Base-by-base conservation (phyloP, 2,329 filamentous ascomycete species). In the Fusarium sp. region DNA sequence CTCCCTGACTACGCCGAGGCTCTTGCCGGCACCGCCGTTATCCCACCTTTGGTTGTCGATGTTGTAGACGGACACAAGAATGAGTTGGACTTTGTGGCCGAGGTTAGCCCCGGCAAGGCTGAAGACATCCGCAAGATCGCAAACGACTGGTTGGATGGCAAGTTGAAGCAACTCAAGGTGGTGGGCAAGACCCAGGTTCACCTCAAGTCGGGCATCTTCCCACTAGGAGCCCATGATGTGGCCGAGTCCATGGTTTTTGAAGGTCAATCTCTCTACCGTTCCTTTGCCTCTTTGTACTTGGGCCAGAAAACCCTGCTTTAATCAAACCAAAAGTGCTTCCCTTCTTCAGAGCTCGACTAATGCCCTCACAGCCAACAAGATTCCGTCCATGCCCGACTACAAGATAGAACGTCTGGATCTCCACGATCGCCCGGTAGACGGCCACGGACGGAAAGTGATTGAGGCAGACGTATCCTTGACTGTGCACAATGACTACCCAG, bases 141-240 rank as follows among this genome's bases (percentile, higher is more conserved):
- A 56, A 95, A 97, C 81, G 93, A 98, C 81, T 98, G 95, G 92
- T 85, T 99, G 69, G 91, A 94, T 63, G 95, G 95, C 42, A 92
- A 91, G 63, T 85, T 98, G 67, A 89, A 91, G 13, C 87, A 89
- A 66, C 84, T 99, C 66, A 90, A 89, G 70, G 85, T 98, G 16
- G 88, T 91, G 64, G 96, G 93, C 50, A 93, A 92, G 78, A 92
- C 94, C 29, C 86, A 92, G 42, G 86, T 98, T 40, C 88, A 88
- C 35, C 84, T 98, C 65, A 95, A 91, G 81, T 94, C 95, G 56
- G 96, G 97, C 27, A 83, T 97, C 59, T 85, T 98, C 69, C 90
- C 90, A 52, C 86, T 98, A 25, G 95, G 96, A 73, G 92, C 90
- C 63, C 94, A 98, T 81, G 84, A 87, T 31, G 85, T 99, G 69